These are phyloP conservation scores for Penicillium bialowiezense DNA, from an alignment of 495 filamentous ascomycete species.

Conservation along the genomic window DNA sequence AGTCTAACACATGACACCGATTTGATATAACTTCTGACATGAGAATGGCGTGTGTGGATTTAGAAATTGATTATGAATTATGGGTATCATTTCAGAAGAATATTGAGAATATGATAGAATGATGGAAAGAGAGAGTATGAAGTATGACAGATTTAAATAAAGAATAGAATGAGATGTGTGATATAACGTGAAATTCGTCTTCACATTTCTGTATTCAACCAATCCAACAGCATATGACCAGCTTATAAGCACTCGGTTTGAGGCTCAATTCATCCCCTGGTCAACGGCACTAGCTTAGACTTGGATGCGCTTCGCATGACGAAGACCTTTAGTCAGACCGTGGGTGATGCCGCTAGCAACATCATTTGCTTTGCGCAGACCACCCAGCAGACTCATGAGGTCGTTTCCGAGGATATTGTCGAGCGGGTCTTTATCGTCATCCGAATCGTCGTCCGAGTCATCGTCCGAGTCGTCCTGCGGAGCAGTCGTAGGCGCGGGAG, in stretches of 20 bases:
- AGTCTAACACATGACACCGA: too few species aligned
- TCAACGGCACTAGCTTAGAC: not conserved
- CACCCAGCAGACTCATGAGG: conserved; percentile 18
- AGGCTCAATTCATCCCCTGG: too few species aligned
- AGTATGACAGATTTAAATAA: not conserved
- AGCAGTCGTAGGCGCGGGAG: conserved; percentile 6
- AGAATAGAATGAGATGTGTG: not conserved
- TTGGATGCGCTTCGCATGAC: not conserved
- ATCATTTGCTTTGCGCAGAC: conserved; percentile 17
- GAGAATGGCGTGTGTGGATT: too few species aligned
- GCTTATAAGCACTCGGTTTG: not conserved
- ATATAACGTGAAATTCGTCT: not conserved
- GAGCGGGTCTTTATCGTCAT: not conserved
- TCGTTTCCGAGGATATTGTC: conserved; percentile 8
- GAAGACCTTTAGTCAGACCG: conserved; percentile 2
- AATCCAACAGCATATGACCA: not conserved
- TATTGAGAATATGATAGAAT: too few species aligned
- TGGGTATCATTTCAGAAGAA: not conserved
- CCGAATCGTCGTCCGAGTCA: not conserved
- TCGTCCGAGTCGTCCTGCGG: conserved; percentile 1
- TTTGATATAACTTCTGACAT: too few species aligned
- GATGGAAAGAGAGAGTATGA: not conserved
- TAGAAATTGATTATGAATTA: not conserved
- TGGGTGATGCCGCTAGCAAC: conserved; percentile 5
- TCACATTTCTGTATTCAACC: not conserved